Base-by-base conservation (phyloP, 2,329 filamentous ascomycete species). In the Pseudogymnoascus sp. region DNA sequence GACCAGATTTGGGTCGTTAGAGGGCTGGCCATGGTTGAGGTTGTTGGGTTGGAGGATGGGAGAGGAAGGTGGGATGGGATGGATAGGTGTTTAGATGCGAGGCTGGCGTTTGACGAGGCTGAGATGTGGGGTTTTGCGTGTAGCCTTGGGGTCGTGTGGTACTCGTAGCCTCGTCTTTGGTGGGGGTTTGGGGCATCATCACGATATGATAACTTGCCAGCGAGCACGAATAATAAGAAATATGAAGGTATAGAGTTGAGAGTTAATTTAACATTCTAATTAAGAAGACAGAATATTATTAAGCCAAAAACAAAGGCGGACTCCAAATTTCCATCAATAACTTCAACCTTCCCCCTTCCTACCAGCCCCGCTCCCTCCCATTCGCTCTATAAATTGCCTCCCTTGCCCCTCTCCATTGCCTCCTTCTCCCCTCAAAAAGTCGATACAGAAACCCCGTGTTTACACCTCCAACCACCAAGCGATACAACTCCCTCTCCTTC, bases 381-480 rank as follows among this genome's bases (percentile, higher is more conserved):
- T 69, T 73, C 4, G 67, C 66, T 33, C 65, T 63, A 2, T 70
- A 63, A 60, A 74, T 71, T 0, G 71, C 71, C n/a, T 73, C 69
- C 28, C 65, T 69, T 0, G 74, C 75, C 0, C 74, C 73, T 6
- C 66, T 62, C 74, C 74, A 78, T 0, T 65, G 68, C 60, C 67
- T 71, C 55, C 76, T 68, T 63, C 71, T 74, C 0, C 71, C 73
- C 0, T 71, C 73, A 61, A 77, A 78, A 10, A 72, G 68, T 3
- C 75, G 68, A 64, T 72, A 75, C 13, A 72, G 70, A 55, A 74
- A 71, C 3, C 74, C 71, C 3, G 74, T 75, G 64, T 74, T 72
- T 3, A 76, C 68, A 0, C 74, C 74, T 2, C 70, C 66, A 59
- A 73, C 72, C 65, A 76, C 68, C 34, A 76, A 35, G 9, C 71